Conservation (phyloP, 805 yeast genomes). For the Myxozyma vanderwaltii region DNA sequence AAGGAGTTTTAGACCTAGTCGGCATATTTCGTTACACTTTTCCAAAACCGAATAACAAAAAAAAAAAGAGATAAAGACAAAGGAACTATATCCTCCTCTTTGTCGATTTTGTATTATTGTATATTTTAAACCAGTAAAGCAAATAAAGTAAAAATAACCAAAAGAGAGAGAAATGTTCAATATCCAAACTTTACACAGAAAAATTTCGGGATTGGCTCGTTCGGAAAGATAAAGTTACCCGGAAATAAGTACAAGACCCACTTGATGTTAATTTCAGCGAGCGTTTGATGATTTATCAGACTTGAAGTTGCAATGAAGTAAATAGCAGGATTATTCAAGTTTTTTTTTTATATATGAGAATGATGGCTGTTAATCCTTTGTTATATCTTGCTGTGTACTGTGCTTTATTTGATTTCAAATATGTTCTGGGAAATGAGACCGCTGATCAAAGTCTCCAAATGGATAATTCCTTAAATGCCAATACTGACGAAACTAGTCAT, state of each 20-base stretch:
- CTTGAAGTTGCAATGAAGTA: no score
- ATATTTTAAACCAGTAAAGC: no score
- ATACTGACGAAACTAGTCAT: not conserved
- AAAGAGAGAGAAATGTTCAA: not conserved
- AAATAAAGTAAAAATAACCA: not conserved
- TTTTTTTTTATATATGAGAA: not conserved
- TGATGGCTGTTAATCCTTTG: not conserved
- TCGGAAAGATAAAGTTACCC: conserved; percentile 9
- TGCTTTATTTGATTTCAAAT: not conserved
- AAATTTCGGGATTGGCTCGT: conserved; percentile 23
- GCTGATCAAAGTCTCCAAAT: not conserved
- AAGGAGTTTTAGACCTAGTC: conserved; percentile 25
- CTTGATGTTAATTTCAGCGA: no score
- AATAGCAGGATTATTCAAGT: not conserved
- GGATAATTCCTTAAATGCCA: not conserved
- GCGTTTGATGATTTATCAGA: no score
- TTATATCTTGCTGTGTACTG: not conserved
- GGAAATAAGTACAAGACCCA: not conserved
- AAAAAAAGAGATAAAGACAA: not conserved
- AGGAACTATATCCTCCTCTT: no score
- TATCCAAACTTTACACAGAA: no score
- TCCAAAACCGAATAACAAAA: not conserved
- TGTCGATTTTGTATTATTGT: no score
- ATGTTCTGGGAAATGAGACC: no score
- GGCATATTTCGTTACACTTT: conserved; percentile 8